A percentile compares a stretch with the other conserved stretches of the same genome.
Conservation (phyloP, 1,284 basidiomycete species). For the Leccinum brunneo-olivaceum region DNA sequence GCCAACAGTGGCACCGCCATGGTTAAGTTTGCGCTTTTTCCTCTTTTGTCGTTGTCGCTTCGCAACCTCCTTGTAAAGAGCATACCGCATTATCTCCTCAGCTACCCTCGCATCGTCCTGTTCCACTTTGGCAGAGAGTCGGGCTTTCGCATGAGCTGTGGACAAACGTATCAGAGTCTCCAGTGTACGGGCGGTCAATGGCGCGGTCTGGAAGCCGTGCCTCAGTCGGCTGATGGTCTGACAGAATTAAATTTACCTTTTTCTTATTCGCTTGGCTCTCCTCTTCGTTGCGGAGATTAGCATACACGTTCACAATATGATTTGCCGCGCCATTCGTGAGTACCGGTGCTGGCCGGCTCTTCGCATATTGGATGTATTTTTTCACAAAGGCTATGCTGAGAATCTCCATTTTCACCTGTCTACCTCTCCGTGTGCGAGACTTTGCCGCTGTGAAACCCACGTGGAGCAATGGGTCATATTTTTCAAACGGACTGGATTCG, state of each 20-base stretch:
- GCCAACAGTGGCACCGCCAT: slow-evolving; percentile 39
- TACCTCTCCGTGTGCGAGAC: slow-evolving; percentile 49
- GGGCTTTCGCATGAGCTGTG: slow-evolving; percentile 95
- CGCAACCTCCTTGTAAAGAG: slow-evolving; percentile 96
- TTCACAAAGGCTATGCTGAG: slow-evolving; percentile 94
- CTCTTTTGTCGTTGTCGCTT: slow-evolving; percentile 60
- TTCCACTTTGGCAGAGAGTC: slow-evolving; percentile 82
- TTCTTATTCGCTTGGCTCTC: slow-evolving; percentile 81
- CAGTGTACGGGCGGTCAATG: slow-evolving; percentile 95
- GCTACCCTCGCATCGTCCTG: slow-evolving; percentile 85
- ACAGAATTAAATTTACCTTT: slow-evolving; percentile 49
- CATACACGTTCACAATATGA: slow-evolving; percentile 90
- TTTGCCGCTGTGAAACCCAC: slow-evolving; percentile 64
- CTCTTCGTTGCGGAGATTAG: slow-evolving; percentile 88
- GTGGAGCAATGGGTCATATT: slow-evolving; percentile 94
- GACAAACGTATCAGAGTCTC: slow-evolving; percentile 98
- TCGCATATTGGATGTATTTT: slow-evolving; percentile 98
- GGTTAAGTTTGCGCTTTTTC: slow-evolving; percentile 76
- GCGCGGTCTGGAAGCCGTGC: slow-evolving; percentile 68
- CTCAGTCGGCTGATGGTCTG: slow-evolving; percentile 8
- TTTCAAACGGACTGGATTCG: slow-evolving; percentile 87
- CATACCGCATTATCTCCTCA: slow-evolving; percentile 94
- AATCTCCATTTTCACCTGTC: slow-evolving; percentile 74
- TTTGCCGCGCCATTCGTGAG: slow-evolving; percentile 93
- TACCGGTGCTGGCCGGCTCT: slow-evolving; percentile 78